A percentile compares a stretch with the other conserved stretches of the same genome.
Conservation (phyloP, 352 stramenopile genomes). For the Plasmopara muralis region DNA sequence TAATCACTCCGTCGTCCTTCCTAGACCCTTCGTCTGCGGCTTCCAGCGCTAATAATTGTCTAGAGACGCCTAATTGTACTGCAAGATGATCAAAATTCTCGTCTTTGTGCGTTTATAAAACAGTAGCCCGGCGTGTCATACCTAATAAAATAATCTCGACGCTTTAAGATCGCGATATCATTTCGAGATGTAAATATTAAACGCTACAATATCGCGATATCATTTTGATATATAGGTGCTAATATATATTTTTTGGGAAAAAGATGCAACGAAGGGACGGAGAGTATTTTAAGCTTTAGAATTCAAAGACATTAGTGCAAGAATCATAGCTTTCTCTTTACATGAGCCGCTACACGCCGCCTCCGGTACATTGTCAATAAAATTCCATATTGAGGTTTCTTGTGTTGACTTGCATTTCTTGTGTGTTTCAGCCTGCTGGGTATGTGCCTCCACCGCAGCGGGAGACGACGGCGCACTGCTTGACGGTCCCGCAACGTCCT, state of each 20-base stretch:
- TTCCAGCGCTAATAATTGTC: slow-evolving; percentile 24
- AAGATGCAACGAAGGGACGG: slow-evolving; percentile 20
- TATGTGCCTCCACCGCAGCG: slow-evolving; percentile 27
- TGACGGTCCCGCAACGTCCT: slow-evolving; percentile 54
- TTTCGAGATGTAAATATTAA: neutral
- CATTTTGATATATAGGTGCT: too few species aligned
- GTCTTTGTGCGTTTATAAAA: slow-evolving; percentile 13
- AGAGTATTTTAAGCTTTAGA: neutral
- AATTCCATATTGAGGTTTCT: neutral
- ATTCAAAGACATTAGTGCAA: neutral
- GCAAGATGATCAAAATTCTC: slow-evolving; percentile 38
- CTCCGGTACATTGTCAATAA: slow-evolving; percentile 17
- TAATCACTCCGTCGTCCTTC: neutral
- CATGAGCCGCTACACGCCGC: slow-evolving; percentile 25
- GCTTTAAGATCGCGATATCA: slow-evolving; percentile 16
- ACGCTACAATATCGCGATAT: too few species aligned
- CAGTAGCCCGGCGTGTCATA: neutral
- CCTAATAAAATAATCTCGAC: slow-evolving; percentile 3
- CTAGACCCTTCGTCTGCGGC: slow-evolving; percentile 3
- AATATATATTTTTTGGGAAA: slow-evolving; percentile 4
- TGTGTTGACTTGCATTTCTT: slow-evolving; percentile 1
- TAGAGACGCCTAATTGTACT: slow-evolving; percentile 48
- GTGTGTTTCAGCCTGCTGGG: slow-evolving; percentile 34
- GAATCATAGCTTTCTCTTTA: neutral
- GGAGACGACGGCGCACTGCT: slow-evolving; percentile 46